Evolutionary conservation across 352 stramenopile genomes (phyloP).

Genomic region (Phytophthora megakarya): DNA sequence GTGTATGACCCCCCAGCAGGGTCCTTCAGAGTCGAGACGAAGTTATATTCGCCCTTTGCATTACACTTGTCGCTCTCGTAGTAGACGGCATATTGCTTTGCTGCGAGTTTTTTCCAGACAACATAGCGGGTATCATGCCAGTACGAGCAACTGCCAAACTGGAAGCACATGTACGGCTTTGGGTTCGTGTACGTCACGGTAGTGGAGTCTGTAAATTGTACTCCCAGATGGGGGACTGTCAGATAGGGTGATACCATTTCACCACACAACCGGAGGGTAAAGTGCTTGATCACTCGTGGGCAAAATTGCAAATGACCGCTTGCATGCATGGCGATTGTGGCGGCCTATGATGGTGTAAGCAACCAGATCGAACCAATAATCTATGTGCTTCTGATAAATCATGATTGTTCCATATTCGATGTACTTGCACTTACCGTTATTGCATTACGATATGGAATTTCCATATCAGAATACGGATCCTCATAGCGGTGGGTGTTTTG

Average conservation of each 20-base stretch:
- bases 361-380: too few species aligned
- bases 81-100: constrained; percentile 7
- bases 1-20: not conserved
- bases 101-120: constrained; percentile 12
- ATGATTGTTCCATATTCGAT: too few species aligned
- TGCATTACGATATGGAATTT: too few species aligned
- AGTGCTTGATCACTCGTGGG: not conserved
- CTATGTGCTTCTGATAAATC: too few species aligned
- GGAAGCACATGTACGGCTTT: constrained; percentile 1
- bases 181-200: constrained; percentile 12
- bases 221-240: not conserved
- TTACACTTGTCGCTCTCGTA: constrained; percentile 21
- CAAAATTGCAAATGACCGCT: not conserved
- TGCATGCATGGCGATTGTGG: too few species aligned
- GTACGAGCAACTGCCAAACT: constrained; percentile 20
- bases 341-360: too few species aligned
- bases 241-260: not conserved
- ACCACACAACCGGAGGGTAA: not conserved
- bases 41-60: not conserved
- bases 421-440: too few species aligned
- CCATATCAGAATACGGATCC: too few species aligned
- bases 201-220: not conserved
- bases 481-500: too few species aligned
- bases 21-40: constrained; percentile 7
- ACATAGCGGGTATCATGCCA: not conserved